phyloP scores from a whole-genome alignment of 140 eudicot genomes.

The Ambrosia hybrid region DNA sequence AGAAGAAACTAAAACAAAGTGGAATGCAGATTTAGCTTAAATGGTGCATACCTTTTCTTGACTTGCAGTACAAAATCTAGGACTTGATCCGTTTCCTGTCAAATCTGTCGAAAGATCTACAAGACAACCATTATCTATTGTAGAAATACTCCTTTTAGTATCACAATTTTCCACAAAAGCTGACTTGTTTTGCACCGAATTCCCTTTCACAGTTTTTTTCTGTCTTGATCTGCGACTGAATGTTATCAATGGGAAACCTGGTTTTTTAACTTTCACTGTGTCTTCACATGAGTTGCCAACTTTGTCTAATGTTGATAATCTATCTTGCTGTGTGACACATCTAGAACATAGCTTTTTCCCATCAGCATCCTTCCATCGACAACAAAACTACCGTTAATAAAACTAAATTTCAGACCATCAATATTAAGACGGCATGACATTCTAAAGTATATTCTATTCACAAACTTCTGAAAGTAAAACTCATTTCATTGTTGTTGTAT shows the following conservation, averaged over 20 bases:
- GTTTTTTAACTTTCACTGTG: constrained; percentile 23
- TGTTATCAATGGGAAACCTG: constrained; percentile 46
- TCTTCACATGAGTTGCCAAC: constrained; percentile 23
- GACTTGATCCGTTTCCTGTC: constrained; percentile 18
- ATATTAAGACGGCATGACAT: constrained; percentile 13
- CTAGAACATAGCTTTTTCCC: constrained; percentile 29
- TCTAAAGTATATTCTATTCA: neutral
- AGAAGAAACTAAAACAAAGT: too few relatives aligned
- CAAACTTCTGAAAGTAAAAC: neutral
- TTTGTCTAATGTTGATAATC: constrained; percentile 21
- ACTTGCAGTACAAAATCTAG: constrained; percentile 6
- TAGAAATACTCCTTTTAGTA: constrained; percentile 11
- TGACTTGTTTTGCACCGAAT: constrained; percentile 18
- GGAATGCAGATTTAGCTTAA: neutral
- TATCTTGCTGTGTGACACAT: constrained; percentile 36
- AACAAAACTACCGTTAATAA: constrained; percentile 18
- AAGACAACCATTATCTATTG: constrained; percentile 18
- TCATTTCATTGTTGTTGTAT: constrained; percentile 24
- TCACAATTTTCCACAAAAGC: constrained; percentile 23
- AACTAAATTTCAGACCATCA: neutral
- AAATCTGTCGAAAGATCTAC: constrained; percentile 28
- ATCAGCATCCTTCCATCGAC: constrained; percentile 29
- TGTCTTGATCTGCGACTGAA: constrained; percentile 61
- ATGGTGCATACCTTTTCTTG: constrained; percentile 35
- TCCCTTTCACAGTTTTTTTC: constrained; percentile 32